Evolutionary conservation across 1,284 basidiomycete species (phyloP), one percentile per base, ranked within the genome.

Genomic region (Psilocybe mexicana): DNA sequence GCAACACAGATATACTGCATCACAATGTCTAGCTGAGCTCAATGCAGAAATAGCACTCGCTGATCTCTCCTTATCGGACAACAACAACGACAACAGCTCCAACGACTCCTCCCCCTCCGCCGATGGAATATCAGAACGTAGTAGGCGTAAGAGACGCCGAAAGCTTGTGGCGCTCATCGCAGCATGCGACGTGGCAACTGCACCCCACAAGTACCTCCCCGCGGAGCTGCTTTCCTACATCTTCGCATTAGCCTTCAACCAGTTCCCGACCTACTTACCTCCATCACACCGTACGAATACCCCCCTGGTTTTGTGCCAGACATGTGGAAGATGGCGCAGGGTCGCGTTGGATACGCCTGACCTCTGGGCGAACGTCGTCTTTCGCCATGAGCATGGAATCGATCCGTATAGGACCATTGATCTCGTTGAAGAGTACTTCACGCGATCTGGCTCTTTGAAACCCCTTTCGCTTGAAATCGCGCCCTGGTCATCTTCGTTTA

Each of bases 141-240:
- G 10, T 47, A 45, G 25, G 8, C 52, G 52, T 18, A 35, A 47
- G 33, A 47, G 44, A 35, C 55, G 50, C 44, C 49, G 51, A 18
- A 38, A 40, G 8, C 55, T 53, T 8, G 40, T 36, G 35, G 36
- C 36, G 30, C 43, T 51, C 49, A 54, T 54, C 43, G 33, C 43
- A 7, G 43, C 52, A 7, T 36, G 28, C 52, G 35, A 47, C 42
- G 23, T 52, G 38, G 38, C 49, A n/a, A 47, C 52, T 25, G 55
- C 59, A 14, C 59, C 55, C 24, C 59, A 61, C 55, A 58, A 59
- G 36, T 49, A 26, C 45, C 57, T 59, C 36, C 57, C 57, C 6
- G 46, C 52, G 14, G 59, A 58, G 44, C 43, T 61, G 10, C 48
- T 61, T n/a, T 54, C 59, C 25, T 55, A 54, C 40, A 61, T 60